Base-by-base conservation (phyloP, 2,329 filamentous ascomycete species). In the Fusarium poae region DNA sequence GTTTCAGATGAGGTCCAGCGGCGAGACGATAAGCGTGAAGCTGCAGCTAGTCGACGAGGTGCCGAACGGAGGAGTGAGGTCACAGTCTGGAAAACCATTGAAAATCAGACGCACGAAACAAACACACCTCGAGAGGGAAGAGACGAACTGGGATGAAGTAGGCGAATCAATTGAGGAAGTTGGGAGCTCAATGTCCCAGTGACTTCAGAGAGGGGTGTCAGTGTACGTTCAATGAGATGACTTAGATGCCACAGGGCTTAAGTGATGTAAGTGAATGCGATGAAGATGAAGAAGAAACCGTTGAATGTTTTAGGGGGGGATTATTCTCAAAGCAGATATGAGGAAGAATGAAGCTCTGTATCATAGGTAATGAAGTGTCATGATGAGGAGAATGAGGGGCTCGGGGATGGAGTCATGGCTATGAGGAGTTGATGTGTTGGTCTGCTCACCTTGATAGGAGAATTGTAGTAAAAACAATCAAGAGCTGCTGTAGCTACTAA, bases 41-140 rank as follows among this genome's bases (percentile, higher is more conserved):
- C 44, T 16, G 55, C 34, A 43, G 53, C 53, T 49, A 57, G 53
- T 58, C 44, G 68, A 52, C 65, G 66, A 54, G 70, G 65, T 57
- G 59, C 58, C 51, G 58, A 63, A 56, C 70, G 72, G 45, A 73
- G 54, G 45, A 75, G 58, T 21, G 66, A 71, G 27, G 61, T 57
- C n/a, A 63, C 54, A 25, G 72, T 63, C 63, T 74, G 71, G 43
- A 72, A 58, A 44, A 73, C 59, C 73, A 75, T 75, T 51, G 62
- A 71, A 67, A 61, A 61, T 65, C 65, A 63, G 66, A 71, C 52
- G 56, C 35, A 65, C 51, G 66, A 57, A 60, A 70, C 46, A 58
- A 32, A 34, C 44, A 60, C 51, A 60, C 65, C 55, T 39, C 34
- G 11, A 63, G 34, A 40, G 40, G 64, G 45, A 46, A 40, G 21